These are phyloP conservation scores for Auriscalpium vulgare DNA, from an alignment of 768 basidiomycete species.

Conservation along the genomic window DNA sequence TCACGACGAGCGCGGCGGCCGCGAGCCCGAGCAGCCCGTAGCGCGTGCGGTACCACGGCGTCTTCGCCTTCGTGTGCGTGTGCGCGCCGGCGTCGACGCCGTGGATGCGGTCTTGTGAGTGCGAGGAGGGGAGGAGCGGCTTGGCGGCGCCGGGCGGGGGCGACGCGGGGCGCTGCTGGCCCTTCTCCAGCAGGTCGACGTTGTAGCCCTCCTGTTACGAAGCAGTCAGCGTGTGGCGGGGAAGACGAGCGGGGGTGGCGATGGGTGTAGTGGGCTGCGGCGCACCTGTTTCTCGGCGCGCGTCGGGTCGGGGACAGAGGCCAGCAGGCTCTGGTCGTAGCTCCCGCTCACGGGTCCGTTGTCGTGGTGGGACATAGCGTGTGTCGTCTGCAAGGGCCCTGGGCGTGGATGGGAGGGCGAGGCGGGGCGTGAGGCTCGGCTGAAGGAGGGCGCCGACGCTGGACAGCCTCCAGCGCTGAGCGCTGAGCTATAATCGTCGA, in stretches of 20 bases:
- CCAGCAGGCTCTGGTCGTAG: slow-evolving; percentile 24
- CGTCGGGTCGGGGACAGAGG: slow-evolving; percentile 22
- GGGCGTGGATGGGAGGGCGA: neutral
- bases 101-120: slow-evolving; percentile 3
- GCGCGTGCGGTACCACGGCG: slow-evolving; percentile 43
- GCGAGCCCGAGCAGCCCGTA: slow-evolving; percentile 34
- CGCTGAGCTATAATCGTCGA: too few species aligned
- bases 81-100: slow-evolving; percentile 9
- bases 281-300: slow-evolving; percentile 25
- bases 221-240: neutral
- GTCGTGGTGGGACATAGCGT: slow-evolving; percentile 7
- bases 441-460: neutral
- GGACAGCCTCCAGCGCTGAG: neutral
- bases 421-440: neutral
- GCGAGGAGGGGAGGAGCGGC: slow-evolving; percentile 17
- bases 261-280: neutral
- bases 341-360: neutral
- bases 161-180: slow-evolving; percentile 16
- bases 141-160: slow-evolving; percentile 9
- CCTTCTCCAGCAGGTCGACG: slow-evolving; percentile 31
- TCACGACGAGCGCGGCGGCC: slow-evolving; percentile 31
- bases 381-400: neutral
- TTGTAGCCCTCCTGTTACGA: slow-evolving; percentile 45
- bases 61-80: neutral
- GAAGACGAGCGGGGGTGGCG: neutral